Conservation (phyloP, 192 early-diverging fungal species). For the Gonapodya prolifera region DNA sequence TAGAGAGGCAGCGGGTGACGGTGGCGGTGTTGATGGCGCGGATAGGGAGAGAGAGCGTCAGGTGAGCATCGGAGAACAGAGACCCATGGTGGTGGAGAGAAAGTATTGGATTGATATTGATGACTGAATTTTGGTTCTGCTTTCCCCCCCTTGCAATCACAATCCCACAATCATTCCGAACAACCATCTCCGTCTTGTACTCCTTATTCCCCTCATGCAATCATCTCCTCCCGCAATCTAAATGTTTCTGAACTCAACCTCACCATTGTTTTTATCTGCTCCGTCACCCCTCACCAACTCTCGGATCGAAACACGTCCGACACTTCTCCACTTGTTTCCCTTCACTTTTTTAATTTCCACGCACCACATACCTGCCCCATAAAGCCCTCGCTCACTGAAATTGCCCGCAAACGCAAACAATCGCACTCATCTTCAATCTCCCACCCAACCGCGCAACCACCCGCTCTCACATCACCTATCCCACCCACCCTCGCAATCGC, state of each 20-base stretch:
- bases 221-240: too few relatives aligned
- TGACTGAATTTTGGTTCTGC: too few relatives aligned
- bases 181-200: too few relatives aligned
- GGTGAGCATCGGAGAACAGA: too few relatives aligned
- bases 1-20: conserved; percentile 32
- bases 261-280: too few relatives aligned
- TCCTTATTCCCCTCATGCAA: too few relatives aligned
- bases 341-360: neutral
- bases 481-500: neutral
- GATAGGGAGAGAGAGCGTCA: neutral
- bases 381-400: neutral
- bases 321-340: neutral
- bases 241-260: too few relatives aligned
- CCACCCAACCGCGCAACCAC: neutral
- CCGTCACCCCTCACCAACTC: neutral
- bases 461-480: neutral
- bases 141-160: too few relatives aligned
- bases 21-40: neutral
- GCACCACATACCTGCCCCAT: neutral
- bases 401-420: neutral
- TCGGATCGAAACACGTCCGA: neutral
- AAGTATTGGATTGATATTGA: too few relatives aligned
- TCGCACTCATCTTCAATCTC: neutral
- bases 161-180: too few relatives aligned
- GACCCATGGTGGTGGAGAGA: too few relatives aligned